Base-by-base conservation (phyloP, 768 basidiomycete genomes). In the Hemileccinum impolitum region DNA sequence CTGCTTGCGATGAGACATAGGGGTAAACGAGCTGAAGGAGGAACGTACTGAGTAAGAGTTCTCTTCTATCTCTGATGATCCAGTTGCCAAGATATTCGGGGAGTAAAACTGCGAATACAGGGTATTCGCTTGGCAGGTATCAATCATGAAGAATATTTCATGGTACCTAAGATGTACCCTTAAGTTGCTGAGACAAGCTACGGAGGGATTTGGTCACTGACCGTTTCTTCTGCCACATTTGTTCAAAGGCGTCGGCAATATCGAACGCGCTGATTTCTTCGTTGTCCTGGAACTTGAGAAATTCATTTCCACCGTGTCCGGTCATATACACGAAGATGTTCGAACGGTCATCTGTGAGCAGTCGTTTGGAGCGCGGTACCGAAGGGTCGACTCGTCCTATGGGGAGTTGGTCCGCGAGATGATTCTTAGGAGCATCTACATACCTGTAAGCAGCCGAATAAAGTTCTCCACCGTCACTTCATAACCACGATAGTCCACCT, bases 311-410 rank as follows among this genome's bases (percentile, higher is more conserved):
- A 12, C 96, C 96, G 58, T 98, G 96, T 0, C 96, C 96, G 0
- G 96, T 95, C 91, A 98, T 90, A 69, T 96, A 98, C 17, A 99
- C 83, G 63, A 98, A 97, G 52, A 99, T 76, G 61, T 98, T 98
- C 6, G 90, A 93, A 25, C 82, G 75, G 48, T 91, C 87, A 60
- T 99, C 94, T 1, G 91, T 87, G 35, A 96, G 74, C 3, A 99
- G 79, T 14, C 95, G 87, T 61, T 99, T 98, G 0, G 90, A 92
- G 9, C 92, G 85, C 4, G 95, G 94, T 3, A 92, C 79, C 2
- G 90, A 87, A 1, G 84, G 75, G 18, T 89, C 84, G 52, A 92
- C 80, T 10, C 95, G 86, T 28, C 93, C 94, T 95, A 54, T 25
- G 45, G 12, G n/a, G 12, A 25, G 28, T 53, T 18, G 47, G 45